Evolutionary conservation across 768 basidiomycete species (phyloP).

Genomic region (Mycena pura): DNA sequence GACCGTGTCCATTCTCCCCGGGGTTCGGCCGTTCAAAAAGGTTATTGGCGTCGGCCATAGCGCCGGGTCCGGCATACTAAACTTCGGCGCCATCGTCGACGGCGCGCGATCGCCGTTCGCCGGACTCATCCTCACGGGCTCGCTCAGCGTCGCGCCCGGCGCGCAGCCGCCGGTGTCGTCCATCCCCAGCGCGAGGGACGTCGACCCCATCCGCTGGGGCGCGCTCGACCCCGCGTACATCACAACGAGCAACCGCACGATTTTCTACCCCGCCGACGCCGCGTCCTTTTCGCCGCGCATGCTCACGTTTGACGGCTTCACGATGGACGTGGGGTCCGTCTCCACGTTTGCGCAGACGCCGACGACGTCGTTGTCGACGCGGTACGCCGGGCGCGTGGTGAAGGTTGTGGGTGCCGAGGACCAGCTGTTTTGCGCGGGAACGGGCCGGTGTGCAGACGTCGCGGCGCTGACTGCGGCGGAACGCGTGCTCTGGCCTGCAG

Average conservation of each 20-base stretch:
- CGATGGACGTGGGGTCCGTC: background rate
- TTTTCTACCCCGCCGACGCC: constrained; percentile 1
- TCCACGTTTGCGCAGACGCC: background rate
- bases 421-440: background rate
- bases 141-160: background rate
- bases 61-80: background rate
- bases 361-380: background rate
- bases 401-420: background rate
- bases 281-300: background rate
- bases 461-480: constrained; percentile 3
- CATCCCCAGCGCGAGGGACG: background rate
- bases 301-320: background rate
- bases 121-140: background rate
- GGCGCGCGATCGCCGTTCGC: background rate
- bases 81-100: background rate
- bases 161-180: background rate
- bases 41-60: background rate
- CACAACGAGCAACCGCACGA: background rate
- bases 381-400: background rate
- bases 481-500: background rate
- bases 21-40: background rate
- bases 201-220: background rate
- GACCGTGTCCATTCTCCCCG: background rate
- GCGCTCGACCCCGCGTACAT: constrained; percentile 1
- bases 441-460: background rate